These are phyloP conservation scores for Bipolaris gigantea DNA, from an alignment of 2,329 filamentous ascomycete species.

Conservation along the genomic window DNA sequence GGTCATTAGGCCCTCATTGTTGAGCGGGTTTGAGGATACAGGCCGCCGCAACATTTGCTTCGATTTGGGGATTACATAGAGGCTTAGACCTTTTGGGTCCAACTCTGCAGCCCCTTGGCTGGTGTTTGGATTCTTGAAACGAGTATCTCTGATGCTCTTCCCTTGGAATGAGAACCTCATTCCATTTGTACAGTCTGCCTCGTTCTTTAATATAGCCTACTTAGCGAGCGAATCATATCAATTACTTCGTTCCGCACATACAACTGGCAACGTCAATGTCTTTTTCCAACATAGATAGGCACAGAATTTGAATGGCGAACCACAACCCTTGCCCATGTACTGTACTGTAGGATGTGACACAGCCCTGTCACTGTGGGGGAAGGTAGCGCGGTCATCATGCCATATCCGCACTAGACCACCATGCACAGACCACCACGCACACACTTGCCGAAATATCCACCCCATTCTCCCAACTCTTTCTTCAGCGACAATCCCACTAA, in stretches of 20 bases:
- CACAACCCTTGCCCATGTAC: no score
- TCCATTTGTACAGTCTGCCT: neutral
- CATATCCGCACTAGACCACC: neutral
- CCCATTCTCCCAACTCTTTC: slow-evolving; percentile 6
- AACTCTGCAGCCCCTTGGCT: neutral
- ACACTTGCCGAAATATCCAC: slow-evolving; percentile 25
- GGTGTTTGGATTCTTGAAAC: slow-evolving; percentile 1
- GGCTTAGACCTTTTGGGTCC: slow-evolving; percentile 4
- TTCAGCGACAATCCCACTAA: slow-evolving; percentile 35
- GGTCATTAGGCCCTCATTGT: neutral
- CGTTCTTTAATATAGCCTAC: neutral
- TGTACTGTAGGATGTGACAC: no score
- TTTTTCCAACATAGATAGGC: neutral
- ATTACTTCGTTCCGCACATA: neutral
- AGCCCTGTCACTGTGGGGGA: neutral
- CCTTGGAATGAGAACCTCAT: neutral
- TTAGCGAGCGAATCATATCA: slow-evolving; percentile 24
- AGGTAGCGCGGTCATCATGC: neutral
- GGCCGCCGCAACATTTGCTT: neutral
- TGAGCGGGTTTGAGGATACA: neutral
- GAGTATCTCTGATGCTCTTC: slow-evolving; percentile 12
- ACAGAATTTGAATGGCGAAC: no score
- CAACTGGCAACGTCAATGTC: neutral
- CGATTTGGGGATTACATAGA: neutral
- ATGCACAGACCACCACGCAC: slow-evolving; percentile 16